phyloP scores from a whole-genome alignment of 306 rosid genomes.

The Mimosa pudica region DNA sequence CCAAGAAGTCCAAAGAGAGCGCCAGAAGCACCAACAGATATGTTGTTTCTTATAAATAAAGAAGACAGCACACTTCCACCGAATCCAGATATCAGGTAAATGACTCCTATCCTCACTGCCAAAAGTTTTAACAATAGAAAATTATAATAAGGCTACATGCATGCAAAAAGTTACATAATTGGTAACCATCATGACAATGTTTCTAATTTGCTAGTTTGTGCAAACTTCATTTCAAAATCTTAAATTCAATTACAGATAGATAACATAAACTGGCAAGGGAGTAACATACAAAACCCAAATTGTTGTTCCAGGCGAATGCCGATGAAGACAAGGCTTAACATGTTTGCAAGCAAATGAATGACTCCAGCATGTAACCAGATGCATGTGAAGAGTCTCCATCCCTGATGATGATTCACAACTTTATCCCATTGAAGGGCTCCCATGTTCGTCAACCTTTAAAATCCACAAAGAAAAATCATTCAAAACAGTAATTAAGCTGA shows the following conservation, averaged over 20 bases:
- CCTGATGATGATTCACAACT: conserved; percentile 68
- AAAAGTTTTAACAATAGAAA: conserved; percentile 17
- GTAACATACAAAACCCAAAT: conserved; percentile 76
- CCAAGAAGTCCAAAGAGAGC: conserved; percentile 95
- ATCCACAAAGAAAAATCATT: not conserved
- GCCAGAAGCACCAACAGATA: conserved; percentile 94
- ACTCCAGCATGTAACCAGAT: conserved; percentile 92
- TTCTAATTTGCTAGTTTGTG: not conserved
- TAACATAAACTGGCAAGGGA: conserved; percentile 1
- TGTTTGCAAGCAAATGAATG: conserved; percentile 73
- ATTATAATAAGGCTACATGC: conserved; percentile 20
- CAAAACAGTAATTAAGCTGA: not conserved
- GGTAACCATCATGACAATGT: not conserved
- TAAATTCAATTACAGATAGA: not conserved
- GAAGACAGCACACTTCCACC: conserved; percentile 75
- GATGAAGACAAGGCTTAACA: conserved; percentile 76
- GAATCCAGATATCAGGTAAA: conserved; percentile 74
- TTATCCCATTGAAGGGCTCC: conserved; percentile 67
- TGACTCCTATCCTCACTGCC: conserved; percentile 73
- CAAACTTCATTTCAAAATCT: not conserved
- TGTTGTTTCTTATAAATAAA: conserved; percentile 61
- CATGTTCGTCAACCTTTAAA: conserved; percentile 70
- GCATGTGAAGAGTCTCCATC: conserved; percentile 89
- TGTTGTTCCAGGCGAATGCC: conserved; percentile 92
- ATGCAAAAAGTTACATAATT: not conserved